These are phyloP conservation scores for Candida insectalens DNA, from an alignment of 805 yeast species.

Conservation along the genomic window DNA sequence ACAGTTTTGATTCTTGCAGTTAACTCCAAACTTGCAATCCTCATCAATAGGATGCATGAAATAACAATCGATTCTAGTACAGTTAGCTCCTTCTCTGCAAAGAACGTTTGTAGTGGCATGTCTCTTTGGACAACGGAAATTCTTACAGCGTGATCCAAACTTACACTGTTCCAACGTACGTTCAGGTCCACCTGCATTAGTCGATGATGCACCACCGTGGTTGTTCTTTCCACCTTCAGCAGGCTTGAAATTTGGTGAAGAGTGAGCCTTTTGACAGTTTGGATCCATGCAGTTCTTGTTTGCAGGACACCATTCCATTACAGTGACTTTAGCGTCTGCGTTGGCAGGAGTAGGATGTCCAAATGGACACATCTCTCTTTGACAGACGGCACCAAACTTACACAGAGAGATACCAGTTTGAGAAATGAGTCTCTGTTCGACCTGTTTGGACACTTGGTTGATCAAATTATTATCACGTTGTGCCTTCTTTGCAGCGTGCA, in stretches of 20 bases:
- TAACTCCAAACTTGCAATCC: slow-evolving; percentile 70
- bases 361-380: slow-evolving; percentile 73
- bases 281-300: slow-evolving; percentile 56
- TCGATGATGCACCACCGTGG: not conserved
- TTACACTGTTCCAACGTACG: slow-evolving; percentile 73
- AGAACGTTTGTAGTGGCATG: slow-evolving; percentile 68
- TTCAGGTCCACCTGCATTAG: slow-evolving; percentile 20
- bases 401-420: slow-evolving; percentile 47
- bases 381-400: slow-evolving; percentile 67
- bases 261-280: slow-evolving; percentile 67
- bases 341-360: slow-evolving; percentile 91
- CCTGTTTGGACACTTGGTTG: slow-evolving; percentile 24
- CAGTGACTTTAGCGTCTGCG: slow-evolving; percentile 57
- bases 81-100: slow-evolving; percentile 75
- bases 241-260: slow-evolving; percentile 50
- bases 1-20: slow-evolving; percentile 67
- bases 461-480: slow-evolving; percentile 28
- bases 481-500: slow-evolving; percentile 12
- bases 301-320: slow-evolving; percentile 67
- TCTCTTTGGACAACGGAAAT: slow-evolving; percentile 69
- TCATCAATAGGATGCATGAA: slow-evolving; percentile 77
- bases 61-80: slow-evolving; percentile 72
- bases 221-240: slow-evolving; percentile 13
- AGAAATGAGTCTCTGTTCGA: slow-evolving; percentile 23
- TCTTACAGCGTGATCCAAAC: slow-evolving; percentile 68